A percentile compares a stretch with the other conserved stretches of the same genome.
Evolutionary conservation across 352 stramenopile genomes (phyloP).

Genomic region (Pythium aquatile): DNA sequence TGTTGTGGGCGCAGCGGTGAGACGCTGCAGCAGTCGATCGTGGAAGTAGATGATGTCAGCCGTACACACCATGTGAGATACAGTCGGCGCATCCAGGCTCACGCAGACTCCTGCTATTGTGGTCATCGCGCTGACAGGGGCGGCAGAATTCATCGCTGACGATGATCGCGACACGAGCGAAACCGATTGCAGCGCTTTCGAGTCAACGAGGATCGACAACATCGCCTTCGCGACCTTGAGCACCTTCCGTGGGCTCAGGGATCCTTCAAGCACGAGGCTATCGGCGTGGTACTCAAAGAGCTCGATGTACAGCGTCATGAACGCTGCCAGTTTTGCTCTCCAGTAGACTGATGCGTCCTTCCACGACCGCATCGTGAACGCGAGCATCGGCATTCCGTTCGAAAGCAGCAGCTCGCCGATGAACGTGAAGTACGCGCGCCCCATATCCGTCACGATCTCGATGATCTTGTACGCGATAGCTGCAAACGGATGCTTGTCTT

Average conservation of each 20-base stretch:
- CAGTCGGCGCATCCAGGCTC: constrained; percentile 8
- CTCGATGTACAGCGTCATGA: constrained; percentile 58
- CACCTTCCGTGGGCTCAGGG: constrained; percentile 37
- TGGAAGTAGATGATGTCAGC: constrained; percentile 27
- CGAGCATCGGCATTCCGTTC: constrained; percentile 41
- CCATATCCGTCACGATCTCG: constrained; percentile 53
- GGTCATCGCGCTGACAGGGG: background rate
- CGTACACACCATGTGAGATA: constrained; percentile 9
- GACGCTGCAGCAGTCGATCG: constrained; percentile 22
- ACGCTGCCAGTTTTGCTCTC: constrained; percentile 43
- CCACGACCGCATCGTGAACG: constrained; percentile 67
- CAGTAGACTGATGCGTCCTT: constrained; percentile 38
- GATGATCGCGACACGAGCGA: constrained; percentile 5
- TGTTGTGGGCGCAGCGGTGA: background rate
- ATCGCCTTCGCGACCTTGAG: constrained; percentile 22
- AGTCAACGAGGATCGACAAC: constrained; percentile 21
- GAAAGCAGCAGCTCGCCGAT: constrained; percentile 41
- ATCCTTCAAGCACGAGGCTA: constrained; percentile 30
- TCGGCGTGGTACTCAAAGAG: constrained; percentile 50
- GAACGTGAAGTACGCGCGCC: constrained; percentile 39
- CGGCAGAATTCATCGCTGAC: background rate
- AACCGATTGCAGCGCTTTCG: constrained; percentile 12
- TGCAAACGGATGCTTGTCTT: constrained; percentile 10
- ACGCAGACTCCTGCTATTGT: constrained; percentile 3
- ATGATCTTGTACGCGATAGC: constrained; percentile 35